Evolutionary conservation across 495 filamentous ascomycete genomes (phyloP).

Genomic region (Aspergillus saccharolyticus): DNA sequence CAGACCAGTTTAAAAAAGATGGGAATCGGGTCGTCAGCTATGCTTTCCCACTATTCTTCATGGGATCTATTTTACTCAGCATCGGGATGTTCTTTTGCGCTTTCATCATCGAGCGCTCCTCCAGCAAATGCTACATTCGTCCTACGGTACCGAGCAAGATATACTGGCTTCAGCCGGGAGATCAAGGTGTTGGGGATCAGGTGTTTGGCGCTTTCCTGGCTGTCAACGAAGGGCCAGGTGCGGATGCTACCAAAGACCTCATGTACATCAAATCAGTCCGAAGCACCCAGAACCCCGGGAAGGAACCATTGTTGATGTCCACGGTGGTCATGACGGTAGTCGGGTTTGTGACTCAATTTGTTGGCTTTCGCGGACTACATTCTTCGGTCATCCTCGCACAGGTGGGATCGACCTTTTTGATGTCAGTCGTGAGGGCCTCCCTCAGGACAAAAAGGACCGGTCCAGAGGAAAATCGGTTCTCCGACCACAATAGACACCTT

Average conservation of each 20-base stretch:
- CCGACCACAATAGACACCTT: conserved; percentile 18
- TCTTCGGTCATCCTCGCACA: conserved; percentile 45
- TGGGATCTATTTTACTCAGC: conserved; percentile 31
- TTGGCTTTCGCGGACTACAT: conserved; percentile 46
- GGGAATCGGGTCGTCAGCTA: conserved; percentile 28
- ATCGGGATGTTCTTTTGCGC: conserved; percentile 41
- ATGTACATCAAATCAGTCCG: conserved; percentile 34
- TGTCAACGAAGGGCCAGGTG: conserved; percentile 20
- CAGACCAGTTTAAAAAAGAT: conserved; percentile 26
- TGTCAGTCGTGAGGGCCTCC: conserved; percentile 43
- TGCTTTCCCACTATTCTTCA: conserved; percentile 36
- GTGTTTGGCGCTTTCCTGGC: conserved; percentile 36
- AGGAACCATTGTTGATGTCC: conserved; percentile 12
- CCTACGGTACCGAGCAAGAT: conserved; percentile 30
- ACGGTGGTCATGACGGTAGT: conserved; percentile 30
- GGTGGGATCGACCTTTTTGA: conserved; percentile 40
- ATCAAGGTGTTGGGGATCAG: conserved; percentile 37
- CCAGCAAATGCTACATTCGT: conserved; percentile 26
- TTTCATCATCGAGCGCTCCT: conserved; percentile 36
- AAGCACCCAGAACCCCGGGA: conserved; percentile 4
- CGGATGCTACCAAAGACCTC: conserved; percentile 15
- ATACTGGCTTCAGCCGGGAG: conserved; percentile 42
- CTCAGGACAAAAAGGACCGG: conserved; percentile 40
- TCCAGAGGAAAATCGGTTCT: conserved; percentile 28
- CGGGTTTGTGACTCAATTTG: conserved; percentile 48